Base-by-base conservation (phyloP, 306 rosid genomes). In the Lupinus albus region DNA sequence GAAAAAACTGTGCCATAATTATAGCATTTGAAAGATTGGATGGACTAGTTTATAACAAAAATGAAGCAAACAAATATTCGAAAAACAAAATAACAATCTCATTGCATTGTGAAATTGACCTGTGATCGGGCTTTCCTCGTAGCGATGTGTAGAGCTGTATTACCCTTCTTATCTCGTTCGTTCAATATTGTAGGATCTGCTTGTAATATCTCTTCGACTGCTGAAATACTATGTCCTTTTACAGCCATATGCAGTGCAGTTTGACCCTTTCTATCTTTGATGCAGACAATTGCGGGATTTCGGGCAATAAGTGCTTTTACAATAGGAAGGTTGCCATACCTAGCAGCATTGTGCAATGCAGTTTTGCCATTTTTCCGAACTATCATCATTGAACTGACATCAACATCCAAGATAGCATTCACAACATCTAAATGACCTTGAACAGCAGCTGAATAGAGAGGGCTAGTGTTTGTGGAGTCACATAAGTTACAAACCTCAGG, bases 171-270 rank as follows among this genome's bases (percentile, higher is more conserved):
- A 82, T 92, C 98, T 17, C 82, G 78, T 68, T 89, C 95, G 10
- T 89, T 92, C 67, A 89, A 72, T 68, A 84, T 70, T 1, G 86
- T 61, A 3, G 39, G 47, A 70, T 87, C 87, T n/a, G 84, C 87
- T 44, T 28, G 82, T 65, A 92, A 63, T 48, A 92, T 77, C 71
- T 89, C 98, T 68, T 92, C 89, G 8, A 89, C 96, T 4, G 83
- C 87, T 8, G 51, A 70, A 49, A 78, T 65, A 73, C 83, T 71
- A 66, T 80, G 84, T 58, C 96, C 98, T 78, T 92, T 92, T 6
- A 86, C 96, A 49, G 98, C 95, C 98, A 92, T 92, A 73, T 92
- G 98, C 65, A 92, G 79, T 41, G 96, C 98, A 38, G 98, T 92
- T 82, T 92, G 98, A 36, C 89, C 88, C 71, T 92, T 92, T 76